Evolutionary conservation across 495 filamentous ascomycete genomes (phyloP).

Genomic region (Neurospora sp.): DNA sequence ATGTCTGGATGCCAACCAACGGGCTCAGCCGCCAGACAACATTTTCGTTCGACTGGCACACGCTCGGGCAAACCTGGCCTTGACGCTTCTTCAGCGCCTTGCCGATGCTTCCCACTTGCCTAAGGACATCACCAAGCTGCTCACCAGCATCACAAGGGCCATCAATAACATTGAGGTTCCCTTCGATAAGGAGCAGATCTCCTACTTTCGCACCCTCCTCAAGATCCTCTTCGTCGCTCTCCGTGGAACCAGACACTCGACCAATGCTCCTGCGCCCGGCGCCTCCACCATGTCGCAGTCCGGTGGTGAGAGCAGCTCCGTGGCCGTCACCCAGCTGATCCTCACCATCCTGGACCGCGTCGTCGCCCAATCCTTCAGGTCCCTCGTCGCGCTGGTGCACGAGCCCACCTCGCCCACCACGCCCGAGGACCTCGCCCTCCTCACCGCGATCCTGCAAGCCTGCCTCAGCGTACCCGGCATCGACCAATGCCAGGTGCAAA

Average conservation of each 20-base stretch:
- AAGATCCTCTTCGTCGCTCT: constrained; percentile 77
- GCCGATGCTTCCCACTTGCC: constrained; percentile 50
- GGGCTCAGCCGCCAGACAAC: constrained; percentile 52
- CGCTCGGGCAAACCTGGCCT: constrained; percentile 61
- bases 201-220: constrained; percentile 73
- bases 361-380: constrained; percentile 72
- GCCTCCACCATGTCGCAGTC: constrained; percentile 6
- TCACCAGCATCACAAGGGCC: constrained; percentile 56
- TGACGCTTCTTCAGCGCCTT: constrained; percentile 66
- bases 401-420: constrained; percentile 36
- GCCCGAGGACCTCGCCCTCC: constrained; percentile 67
- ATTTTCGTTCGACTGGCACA: constrained; percentile 65
- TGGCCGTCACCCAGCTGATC: constrained; percentile 40
- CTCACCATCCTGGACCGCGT: constrained; percentile 65
- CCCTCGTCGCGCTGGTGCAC: constrained; percentile 66
- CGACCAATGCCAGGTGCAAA: constrained; percentile 48
- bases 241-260: constrained; percentile 37
- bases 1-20: constrained; percentile 61
- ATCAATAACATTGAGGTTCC: constrained; percentile 52
- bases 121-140: constrained; percentile 49
- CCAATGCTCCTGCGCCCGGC: constrained; percentile 9
- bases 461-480: constrained; percentile 63
- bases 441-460: constrained; percentile 82
- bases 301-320: constrained; percentile 9
- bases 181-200: constrained; percentile 50